A percentile compares a stretch with the other conserved stretches of the same genome.
phyloP scores from a whole-genome alignment of 345 rosid genomes.

The Dovyalis caffra region DNA sequence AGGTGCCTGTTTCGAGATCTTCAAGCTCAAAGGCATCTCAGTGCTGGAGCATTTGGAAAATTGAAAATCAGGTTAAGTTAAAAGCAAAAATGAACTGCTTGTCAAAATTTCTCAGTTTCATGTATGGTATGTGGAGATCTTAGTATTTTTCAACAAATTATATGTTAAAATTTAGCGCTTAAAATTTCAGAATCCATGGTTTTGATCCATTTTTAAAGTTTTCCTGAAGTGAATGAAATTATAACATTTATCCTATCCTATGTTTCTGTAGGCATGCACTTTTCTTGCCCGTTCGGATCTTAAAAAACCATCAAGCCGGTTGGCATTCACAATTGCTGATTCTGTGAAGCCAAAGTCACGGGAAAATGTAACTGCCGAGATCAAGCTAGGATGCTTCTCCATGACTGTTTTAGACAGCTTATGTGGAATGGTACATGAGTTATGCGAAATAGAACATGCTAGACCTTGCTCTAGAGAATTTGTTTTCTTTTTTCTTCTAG shows the following conservation, averaged over 20 bases:
- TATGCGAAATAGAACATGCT: conserved; percentile 8
- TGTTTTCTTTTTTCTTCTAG: conserved; percentile 3
- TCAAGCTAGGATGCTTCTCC: conserved; percentile 82
- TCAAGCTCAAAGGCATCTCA: conserved; percentile 72
- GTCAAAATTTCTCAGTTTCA: not conserved
- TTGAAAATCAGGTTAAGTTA: conserved; percentile 87
- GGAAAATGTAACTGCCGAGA: conserved; percentile 82
- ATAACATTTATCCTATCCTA: conserved; percentile 10
- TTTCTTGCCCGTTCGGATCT: conserved; percentile 89
- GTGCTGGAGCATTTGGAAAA: conserved; percentile 98
- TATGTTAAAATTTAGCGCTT: not conserved
- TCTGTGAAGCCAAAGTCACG: conserved; percentile 79
- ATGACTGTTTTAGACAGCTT: conserved; percentile 81
- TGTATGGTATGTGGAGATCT: not conserved
- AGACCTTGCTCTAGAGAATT: not conserved
- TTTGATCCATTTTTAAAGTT: conserved; percentile 14
- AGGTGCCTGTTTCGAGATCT: conserved; percentile 76
- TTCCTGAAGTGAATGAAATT: not conserved
- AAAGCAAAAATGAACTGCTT: conserved; percentile 11
- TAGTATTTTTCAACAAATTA: not conserved
- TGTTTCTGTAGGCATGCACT: conserved; percentile 79
- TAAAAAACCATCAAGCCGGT: conserved; percentile 72
- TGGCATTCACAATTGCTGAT: conserved; percentile 85
- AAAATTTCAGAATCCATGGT: not conserved
- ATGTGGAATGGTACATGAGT: conserved; percentile 77